These are phyloP conservation scores for Botrytis squamosa DNA, from an alignment of 2,329 filamentous ascomycete genomes.

Conservation along the genomic window DNA sequence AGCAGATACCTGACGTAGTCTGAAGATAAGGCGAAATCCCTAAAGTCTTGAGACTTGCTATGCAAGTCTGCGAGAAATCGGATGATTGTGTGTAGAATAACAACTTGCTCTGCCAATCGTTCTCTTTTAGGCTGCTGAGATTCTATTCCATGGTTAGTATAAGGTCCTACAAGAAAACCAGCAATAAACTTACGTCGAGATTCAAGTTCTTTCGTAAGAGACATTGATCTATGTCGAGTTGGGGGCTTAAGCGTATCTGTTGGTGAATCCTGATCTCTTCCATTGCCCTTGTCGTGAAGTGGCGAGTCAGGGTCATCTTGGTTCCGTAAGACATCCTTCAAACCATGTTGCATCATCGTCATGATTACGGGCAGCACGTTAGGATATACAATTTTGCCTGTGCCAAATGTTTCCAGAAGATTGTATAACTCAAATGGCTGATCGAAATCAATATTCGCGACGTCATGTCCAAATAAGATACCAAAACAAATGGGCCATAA, in stretches of 20 bases:
- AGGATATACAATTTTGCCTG: conserved; percentile 66
- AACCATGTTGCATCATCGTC: conserved; percentile 81
- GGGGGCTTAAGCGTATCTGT: conserved; percentile 21
- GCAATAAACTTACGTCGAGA: conserved; percentile 47
- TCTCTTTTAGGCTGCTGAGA: conserved; percentile 47
- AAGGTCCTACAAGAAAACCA: not conserved
- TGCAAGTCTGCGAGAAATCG: conserved; percentile 80
- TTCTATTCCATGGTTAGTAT: conserved; percentile 36
- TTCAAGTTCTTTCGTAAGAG: conserved; percentile 59
- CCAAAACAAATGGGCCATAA: conserved; percentile 88
- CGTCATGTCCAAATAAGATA: conserved; percentile 81
- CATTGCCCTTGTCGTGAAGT: conserved; percentile 32
- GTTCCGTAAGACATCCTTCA: conserved; percentile 67
- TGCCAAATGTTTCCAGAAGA: conserved; percentile 71
- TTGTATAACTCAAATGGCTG: conserved; percentile 71
- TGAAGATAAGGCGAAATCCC: conserved; percentile 77
- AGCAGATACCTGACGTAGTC: conserved; percentile 80
- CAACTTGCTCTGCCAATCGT: conserved; percentile 55
- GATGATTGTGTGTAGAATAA: conserved; percentile 72
- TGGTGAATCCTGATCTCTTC: conserved; percentile 30
- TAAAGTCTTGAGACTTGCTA: conserved; percentile 70
- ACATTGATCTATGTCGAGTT: conserved; percentile 56
- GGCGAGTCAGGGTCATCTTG: conserved; percentile 61
- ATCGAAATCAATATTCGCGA: conserved; percentile 71
- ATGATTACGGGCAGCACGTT: conserved; percentile 79